These are phyloP conservation scores for Drechslera avenae DNA, from an alignment of 2,329 filamentous ascomycete species.

Conservation along the genomic window DNA sequence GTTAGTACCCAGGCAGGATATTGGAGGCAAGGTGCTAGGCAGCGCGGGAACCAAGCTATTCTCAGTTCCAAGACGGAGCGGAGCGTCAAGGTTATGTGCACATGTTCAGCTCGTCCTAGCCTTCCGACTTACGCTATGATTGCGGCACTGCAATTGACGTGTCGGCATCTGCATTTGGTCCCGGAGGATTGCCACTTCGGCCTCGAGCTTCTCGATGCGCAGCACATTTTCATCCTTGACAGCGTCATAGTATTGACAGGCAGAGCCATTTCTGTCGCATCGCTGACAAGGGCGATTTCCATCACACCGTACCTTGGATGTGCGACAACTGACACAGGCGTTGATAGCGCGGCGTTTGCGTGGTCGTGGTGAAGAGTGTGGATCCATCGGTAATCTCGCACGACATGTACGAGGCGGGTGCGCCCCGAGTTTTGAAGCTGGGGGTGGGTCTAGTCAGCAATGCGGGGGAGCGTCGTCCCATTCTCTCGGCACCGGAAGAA, in stretches of 20 bases:
- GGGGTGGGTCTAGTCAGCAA: slow-evolving; percentile 7
- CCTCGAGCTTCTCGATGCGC: slow-evolving; percentile 37
- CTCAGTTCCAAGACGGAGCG: too few relatives aligned
- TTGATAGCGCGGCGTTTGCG: slow-evolving; percentile 44
- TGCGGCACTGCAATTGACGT: not conserved
- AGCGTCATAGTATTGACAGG: slow-evolving; percentile 35
- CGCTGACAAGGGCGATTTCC: slow-evolving; percentile 38
- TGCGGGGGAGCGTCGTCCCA: slow-evolving; percentile 14
- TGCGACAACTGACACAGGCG: slow-evolving; percentile 38
- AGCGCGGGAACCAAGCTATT: too few relatives aligned
- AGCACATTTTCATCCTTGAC: slow-evolving; percentile 31
- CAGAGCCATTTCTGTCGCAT: slow-evolving; percentile 31
- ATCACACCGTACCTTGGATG: slow-evolving; percentile 43
- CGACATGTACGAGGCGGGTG: slow-evolving; percentile 7
- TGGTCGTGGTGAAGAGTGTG: slow-evolving; percentile 17
- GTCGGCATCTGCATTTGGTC: slow-evolving; percentile 16
- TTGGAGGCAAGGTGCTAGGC: not conserved
- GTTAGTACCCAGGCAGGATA: not conserved
- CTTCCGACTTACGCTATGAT: slow-evolving; percentile 4
- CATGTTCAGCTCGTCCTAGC: not conserved
- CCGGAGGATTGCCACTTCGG: slow-evolving; percentile 25
- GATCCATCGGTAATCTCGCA: slow-evolving; percentile 25
- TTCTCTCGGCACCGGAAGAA: slow-evolving; percentile 1
- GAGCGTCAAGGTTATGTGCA: not conserved
- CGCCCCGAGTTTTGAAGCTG: slow-evolving; percentile 11